phyloP scores from a whole-genome alignment of 495 filamentous ascomycete genomes.

The Sabuloglossum arenarium region DNA sequence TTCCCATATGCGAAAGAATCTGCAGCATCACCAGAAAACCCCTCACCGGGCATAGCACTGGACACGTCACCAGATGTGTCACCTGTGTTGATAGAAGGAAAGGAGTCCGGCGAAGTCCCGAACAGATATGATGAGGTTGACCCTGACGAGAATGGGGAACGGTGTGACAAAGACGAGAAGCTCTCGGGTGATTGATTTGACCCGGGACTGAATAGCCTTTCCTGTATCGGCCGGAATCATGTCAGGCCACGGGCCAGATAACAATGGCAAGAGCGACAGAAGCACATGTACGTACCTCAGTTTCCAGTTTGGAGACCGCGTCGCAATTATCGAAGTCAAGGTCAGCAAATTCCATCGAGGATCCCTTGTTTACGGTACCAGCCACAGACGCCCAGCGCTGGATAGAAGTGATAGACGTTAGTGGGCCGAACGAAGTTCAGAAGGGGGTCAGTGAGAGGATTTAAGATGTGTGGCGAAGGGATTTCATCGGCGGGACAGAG shows the following conservation, averaged over 20 bases:
- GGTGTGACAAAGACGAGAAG: neutral
- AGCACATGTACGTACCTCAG: neutral
- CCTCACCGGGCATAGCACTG: neutral
- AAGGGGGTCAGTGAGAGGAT: too few species aligned
- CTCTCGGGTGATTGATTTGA: neutral
- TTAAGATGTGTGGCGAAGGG: too few species aligned
- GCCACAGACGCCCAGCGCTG: too few species aligned
- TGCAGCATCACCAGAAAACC: neutral
- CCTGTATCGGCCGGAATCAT: neutral
- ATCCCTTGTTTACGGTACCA: too few species aligned
- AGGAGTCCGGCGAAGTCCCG: neutral
- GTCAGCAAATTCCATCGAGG: neutral
- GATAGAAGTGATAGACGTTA: too few species aligned
- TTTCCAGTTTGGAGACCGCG: neutral
- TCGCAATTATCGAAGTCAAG: neutral
- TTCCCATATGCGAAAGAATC: constrained; percentile 1
- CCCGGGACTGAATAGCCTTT: neutral
- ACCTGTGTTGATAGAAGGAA: neutral
- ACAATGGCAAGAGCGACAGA: too few species aligned
- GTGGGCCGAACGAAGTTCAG: too few species aligned
- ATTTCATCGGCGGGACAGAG: too few species aligned
- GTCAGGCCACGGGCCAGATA: neutral
- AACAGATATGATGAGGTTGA: neutral
- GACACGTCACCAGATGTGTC: neutral
- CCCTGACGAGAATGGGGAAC: neutral